These are phyloP conservation scores for Darksidea phi DNA, from an alignment of 495 filamentous ascomycete species.

Conservation along the genomic window DNA sequence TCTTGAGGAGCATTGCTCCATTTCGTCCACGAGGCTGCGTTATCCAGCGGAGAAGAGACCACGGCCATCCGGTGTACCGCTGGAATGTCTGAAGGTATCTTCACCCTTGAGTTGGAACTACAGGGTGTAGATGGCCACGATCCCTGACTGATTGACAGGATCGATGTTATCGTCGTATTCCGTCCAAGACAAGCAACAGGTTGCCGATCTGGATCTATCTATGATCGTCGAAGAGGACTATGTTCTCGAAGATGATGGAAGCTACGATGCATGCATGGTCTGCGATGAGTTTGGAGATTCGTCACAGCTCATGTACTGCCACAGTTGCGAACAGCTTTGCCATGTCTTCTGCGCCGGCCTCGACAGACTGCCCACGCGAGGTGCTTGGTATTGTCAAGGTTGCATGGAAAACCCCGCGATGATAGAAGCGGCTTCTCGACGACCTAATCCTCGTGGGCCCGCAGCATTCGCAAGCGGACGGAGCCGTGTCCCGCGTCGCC, in stretches of 20 bases:
- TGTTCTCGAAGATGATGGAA: conserved; percentile 53
- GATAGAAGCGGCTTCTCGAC: conserved; percentile 24
- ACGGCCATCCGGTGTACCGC: background rate
- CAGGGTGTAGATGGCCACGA: background rate
- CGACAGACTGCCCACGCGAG: conserved; percentile 61
- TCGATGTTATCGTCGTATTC: conserved; percentile 72
- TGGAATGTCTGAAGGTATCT: background rate
- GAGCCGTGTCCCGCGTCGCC: conserved; percentile 46
- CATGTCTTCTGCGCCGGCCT: conserved; percentile 88
- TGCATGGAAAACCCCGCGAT: conserved; percentile 58
- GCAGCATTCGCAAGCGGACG: conserved; percentile 39
- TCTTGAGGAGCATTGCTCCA: background rate
- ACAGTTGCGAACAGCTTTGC: conserved; percentile 78
- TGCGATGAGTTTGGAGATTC: conserved; percentile 74
- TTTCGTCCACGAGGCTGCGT: conserved; percentile 1
- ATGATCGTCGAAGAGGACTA: conserved; percentile 71
- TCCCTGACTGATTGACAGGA: conserved; percentile 51
- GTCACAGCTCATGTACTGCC: conserved; percentile 79
- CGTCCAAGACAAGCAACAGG: conserved; percentile 86
- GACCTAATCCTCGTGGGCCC: conserved; percentile 40
- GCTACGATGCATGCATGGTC: conserved; percentile 73
- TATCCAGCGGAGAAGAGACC: background rate
- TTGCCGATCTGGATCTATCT: conserved; percentile 79
- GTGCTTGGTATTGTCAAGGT: conserved; percentile 80
- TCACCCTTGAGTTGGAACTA: conserved; percentile 34